These are phyloP conservation scores for Daedaleopsis nitida DNA, from an alignment of 768 basidiomycete genomes.

Conservation along the genomic window DNA sequence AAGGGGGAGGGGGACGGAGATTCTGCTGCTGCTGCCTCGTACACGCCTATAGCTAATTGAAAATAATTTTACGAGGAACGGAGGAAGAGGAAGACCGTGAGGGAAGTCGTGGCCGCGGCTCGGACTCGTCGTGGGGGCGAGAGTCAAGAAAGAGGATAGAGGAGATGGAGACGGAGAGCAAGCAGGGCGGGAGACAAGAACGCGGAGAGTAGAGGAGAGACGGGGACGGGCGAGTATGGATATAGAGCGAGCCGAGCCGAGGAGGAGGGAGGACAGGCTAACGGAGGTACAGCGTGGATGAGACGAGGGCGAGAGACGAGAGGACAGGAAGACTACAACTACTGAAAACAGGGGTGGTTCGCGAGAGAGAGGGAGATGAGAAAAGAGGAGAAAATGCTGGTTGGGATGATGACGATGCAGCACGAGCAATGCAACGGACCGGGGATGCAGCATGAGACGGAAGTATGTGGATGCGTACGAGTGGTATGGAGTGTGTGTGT, in stretches of 20 bases:
- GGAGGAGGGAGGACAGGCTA: constrained; percentile 2
- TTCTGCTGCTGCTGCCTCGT: constrained; percentile 19
- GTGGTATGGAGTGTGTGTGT: constrained; percentile 2
- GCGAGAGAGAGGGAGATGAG: constrained; percentile 7
- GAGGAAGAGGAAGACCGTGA: background rate
- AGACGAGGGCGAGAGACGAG: constrained; percentile 1
- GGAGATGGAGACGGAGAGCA: constrained; percentile 7
- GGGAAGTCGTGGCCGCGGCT: constrained; percentile 3
- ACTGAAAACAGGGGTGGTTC: constrained; percentile 3
- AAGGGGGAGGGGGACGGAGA: constrained; percentile 17
- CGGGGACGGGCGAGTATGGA: constrained; percentile 17
- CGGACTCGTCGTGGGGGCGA: background rate
- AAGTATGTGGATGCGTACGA: background rate
- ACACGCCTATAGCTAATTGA: constrained; percentile 11
- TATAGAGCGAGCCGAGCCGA: constrained; percentile 18
- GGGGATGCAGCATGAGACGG: constrained; percentile 18
- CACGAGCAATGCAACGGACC: constrained; percentile 22
- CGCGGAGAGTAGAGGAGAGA: background rate
- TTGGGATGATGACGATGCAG: constrained; percentile 19
- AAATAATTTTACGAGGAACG: constrained; percentile 13
- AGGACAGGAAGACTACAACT: constrained; percentile 5
- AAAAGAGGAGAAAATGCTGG: constrained; percentile 8
- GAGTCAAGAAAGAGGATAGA: background rate
- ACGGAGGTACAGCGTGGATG: constrained; percentile 7
- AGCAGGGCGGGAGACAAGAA: constrained; percentile 7